Base-by-base conservation (phyloP, 129 eudicot genomes). In the Flaveria ramosissima region DNA sequence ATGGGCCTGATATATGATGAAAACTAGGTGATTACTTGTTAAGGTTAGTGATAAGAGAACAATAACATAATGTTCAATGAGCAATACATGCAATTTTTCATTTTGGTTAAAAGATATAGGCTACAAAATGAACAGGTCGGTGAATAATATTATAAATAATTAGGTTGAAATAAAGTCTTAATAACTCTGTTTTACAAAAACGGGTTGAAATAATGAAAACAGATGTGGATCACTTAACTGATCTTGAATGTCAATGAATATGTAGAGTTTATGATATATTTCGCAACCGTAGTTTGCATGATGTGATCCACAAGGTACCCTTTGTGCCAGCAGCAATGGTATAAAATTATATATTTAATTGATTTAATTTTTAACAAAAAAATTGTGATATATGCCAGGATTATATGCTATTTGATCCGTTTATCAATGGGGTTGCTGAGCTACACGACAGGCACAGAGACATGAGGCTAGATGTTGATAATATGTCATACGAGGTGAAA, bases 391-490 rank as follows among this genome's bases (percentile, higher is more conserved):
- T 83, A n/a, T 86, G 68, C 73, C 82, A 87, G 96, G 92, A 86
- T 76, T 84, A 76, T 82, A 83, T 84, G 89, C 80, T 92, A 41
- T 78, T 83, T 47, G 92, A 89, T 80, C 89, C 95, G 73, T 87
- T 85, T 70, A 86, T 86, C 50, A 85, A 73, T 43, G 94, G 92
- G 73, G 82, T 84, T 79, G 89, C 90, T 4, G 90, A 85, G 83
- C 57, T 91, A 87, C 92, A 85, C 55, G 97, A 91, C 76, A 79
- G 94, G 77, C 97, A 91, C 70, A 83, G 94, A 69, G 94, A 88
- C 68, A 79, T 91, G 97, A 89, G 97, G 82, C 94, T 91, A 62
- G 97, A 91, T 83, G 97, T 91, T 75, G 94, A 91, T 77, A 87
- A 87, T 53, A 91, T 88, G 97, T 91, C 97, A 7, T 91, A 91